These are phyloP conservation scores for Zelonia costaricensis DNA, from an alignment of 208 protist species.

Conservation along the genomic window DNA sequence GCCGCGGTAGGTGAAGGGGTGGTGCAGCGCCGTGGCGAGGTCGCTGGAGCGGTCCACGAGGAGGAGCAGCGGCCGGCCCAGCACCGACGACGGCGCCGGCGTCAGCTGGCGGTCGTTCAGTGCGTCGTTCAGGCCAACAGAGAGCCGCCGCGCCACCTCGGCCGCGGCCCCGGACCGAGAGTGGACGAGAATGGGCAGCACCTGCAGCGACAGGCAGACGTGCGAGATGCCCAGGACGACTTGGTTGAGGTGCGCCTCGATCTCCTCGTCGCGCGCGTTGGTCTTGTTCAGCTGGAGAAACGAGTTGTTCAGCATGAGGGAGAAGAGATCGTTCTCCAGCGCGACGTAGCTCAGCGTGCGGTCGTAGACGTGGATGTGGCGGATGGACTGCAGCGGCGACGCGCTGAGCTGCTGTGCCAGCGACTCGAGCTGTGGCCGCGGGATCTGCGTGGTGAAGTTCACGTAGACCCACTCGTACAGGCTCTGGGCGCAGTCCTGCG, in stretches of 20 bases:
- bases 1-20: slow-evolving; percentile 90
- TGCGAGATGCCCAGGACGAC: slow-evolving; percentile 80
- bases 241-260: slow-evolving; percentile 72
- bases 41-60: slow-evolving; percentile 82
- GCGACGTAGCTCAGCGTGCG: slow-evolving; percentile 87
- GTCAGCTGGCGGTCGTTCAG: slow-evolving; percentile 70
- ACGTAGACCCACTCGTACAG: slow-evolving; percentile 91
- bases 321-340: slow-evolving; percentile 84
- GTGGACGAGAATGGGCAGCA: slow-evolving; percentile 83
- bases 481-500: slow-evolving; percentile 64
- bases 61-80: slow-evolving; percentile 81
- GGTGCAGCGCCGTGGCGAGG: slow-evolving; percentile 80
- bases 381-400: slow-evolving; percentile 57
- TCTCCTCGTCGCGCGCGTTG: slow-evolving; percentile 58
- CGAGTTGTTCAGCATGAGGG: slow-evolving; percentile 76
- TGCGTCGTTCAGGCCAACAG: slow-evolving; percentile 65
- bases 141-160: slow-evolving; percentile 76
- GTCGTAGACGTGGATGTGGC: slow-evolving; percentile 84
- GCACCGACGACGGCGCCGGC: slow-evolving; percentile 49
- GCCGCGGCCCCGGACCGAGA: slow-evolving; percentile 74
- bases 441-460: slow-evolving; percentile 85
- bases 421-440: slow-evolving; percentile 63
- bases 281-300: slow-evolving; percentile 74
- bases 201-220: slow-evolving; percentile 80
- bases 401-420: slow-evolving; percentile 64